Evolutionary conservation across 352 stramenopile species (phyloP), one percentile per base, ranked within the genome.

Genomic region (Globisporangium iwayamae): DNA sequence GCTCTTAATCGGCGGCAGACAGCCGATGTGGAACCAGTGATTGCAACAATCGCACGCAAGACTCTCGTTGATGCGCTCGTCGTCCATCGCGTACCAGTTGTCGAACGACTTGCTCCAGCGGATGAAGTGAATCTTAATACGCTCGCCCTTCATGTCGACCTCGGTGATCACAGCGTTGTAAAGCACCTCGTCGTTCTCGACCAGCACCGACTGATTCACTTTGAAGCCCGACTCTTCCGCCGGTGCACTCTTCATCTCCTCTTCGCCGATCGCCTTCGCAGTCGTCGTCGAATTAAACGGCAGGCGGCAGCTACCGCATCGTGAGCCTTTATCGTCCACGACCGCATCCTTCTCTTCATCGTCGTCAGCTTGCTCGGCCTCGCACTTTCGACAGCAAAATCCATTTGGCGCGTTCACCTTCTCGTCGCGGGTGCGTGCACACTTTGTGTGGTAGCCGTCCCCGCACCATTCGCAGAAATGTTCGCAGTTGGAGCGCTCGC

Each of bases 41-140:
- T 95, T 95, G 68, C 86, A 95, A 71, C 86, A 91, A 64, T 95
- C 86, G 75, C 86, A 95, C 18, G 86, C 86, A n/a, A 95, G 71
- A 62, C 83, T 92, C 64, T 95, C 86, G 65, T 95, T 95, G 56
- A 95, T 91, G 62, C 83, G 84, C 61, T 95, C 86, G 68, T 95
- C 86, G 65, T 95, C 86, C 86, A 95, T 95, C 11, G 84, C 73
- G 67, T 95, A 95, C 86, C 86, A 95, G 63, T 91, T 81, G 53
- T 95, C 86, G 61, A 95, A 95, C 63, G 84, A 91, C 55, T 95
- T 95, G 68, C 78, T 90, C 84, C 86, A 95, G 8, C 83, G 76
- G 45, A 88, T 77, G 57, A 95, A 95, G 70, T 95, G 86, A 58
- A 95, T 95, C 71, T 93, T 93, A 32, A 95, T 82, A 56, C 83